phyloP scores from a whole-genome alignment of 805 yeast genomes.

The Debaryomyces hansenii region DNA sequence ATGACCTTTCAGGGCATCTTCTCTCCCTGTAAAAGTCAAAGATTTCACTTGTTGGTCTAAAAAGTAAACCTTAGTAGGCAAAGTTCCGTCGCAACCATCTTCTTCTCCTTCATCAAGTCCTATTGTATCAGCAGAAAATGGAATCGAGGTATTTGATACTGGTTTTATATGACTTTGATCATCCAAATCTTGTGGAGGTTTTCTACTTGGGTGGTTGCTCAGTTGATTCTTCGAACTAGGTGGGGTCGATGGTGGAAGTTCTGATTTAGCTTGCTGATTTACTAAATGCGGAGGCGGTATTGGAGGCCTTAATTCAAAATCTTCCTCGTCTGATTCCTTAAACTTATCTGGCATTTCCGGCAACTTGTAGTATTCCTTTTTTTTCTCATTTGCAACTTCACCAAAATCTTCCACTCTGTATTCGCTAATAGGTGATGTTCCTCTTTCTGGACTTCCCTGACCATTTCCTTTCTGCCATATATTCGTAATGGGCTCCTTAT shows the following conservation, averaged over 20 bases:
- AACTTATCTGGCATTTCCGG: not conserved
- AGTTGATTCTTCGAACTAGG: constrained; percentile 15
- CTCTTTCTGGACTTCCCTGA: constrained; percentile 4
- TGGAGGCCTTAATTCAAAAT: not conserved
- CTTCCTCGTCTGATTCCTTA: not conserved
- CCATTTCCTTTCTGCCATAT: constrained; percentile 18
- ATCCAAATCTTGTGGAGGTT: constrained; percentile 19
- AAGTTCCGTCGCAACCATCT: constrained; percentile 8
- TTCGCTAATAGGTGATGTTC: constrained; percentile 20
- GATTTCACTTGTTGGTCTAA: constrained; percentile 35
- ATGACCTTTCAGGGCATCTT: constrained; percentile 15
- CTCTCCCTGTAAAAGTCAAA: constrained; percentile 19
- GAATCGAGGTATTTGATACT: constrained; percentile 23
- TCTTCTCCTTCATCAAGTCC: constrained; percentile 29
- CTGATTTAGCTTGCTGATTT: constrained; percentile 11
- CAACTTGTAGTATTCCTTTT: not conserved
- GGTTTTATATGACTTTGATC: not conserved
- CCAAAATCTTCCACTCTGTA: constrained; percentile 9
- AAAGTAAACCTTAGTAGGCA: constrained; percentile 38
- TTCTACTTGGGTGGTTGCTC: constrained; percentile 16
- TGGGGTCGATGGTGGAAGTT: constrained; percentile 20
- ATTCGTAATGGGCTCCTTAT: constrained; percentile 33
- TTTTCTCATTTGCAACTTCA: not conserved
- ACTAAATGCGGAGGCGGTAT: constrained; percentile 4
- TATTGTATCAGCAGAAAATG: constrained; percentile 45